Base-by-base conservation (phyloP, 306 rosid species). In the Corylus heterophylla region DNA sequence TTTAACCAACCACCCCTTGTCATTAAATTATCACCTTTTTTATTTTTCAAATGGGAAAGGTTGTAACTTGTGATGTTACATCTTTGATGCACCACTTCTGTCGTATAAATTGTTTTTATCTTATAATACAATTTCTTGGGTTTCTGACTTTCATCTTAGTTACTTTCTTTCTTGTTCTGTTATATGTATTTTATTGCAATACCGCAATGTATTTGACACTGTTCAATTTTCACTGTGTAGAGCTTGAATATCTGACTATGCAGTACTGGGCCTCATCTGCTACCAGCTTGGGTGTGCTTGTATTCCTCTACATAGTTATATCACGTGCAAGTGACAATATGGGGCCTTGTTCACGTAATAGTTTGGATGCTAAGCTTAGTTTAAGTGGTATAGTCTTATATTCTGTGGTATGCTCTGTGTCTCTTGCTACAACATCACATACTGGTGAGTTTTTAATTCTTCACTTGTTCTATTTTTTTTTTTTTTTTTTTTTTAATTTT, bases 251-350 rank as follows among this genome's bases (percentile, higher is more conserved):
- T 88, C 77, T 88, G 89, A 88, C 88, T 54, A 82, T 91, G 89
- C 98, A 91, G 83, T 91, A 91, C 89, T 93, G 98, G 99, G 90
- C 93, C 69, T 74, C 92, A 52, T 90, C 94, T 84, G 89, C 97
- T 56, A 78, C 93, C 88, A 87, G 89, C 87, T 76, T 90, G 76
- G 31, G 87, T 45, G 92, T 95, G 59, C 90, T 95, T 69, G 42
- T 91, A 35, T 85, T 90, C 78, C 84, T 95, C 48, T 78, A 86
- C 78, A 7, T 88, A 12, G 67, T 79, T 73, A 72, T 86, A 47
- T 62, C 78, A 79, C 50, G 52, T 45, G 42, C 83, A 73, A 67
- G 79, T 35, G 73, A 56, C 16, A 73, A 27, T 64, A 44, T 2
- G 61, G 59, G 8, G 64, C 35, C 79, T 80, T 35, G 20, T 31